Base-by-base conservation (phyloP, 306 rosid species). In the Vicia faba region DNA sequence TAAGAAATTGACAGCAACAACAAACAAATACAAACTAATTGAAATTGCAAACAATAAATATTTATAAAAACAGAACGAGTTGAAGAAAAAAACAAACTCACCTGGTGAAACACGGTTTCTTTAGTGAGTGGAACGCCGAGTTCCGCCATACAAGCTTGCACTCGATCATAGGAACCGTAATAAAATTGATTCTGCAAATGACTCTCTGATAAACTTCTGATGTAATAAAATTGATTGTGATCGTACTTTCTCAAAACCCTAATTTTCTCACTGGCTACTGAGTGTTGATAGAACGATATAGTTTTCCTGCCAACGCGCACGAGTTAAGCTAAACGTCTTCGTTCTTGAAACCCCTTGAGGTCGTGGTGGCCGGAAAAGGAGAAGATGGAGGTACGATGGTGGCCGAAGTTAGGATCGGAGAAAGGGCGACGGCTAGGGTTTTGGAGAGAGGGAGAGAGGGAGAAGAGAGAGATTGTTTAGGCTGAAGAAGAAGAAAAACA, bases 111-210 rank as follows among this genome's bases (percentile, higher is more conserved):
- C 33, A 97, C 99, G 75, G 74, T 81, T 80, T 95, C 91, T 75
- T 85, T 95, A 3, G 96, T 95, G 84, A 95, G 92, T 41, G 99
- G 99, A 54, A 95, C 97, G 26, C 99, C 99, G 83, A 95, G 97
- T 81, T 95, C 99, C 6, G 99, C 95, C 97, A 95, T 90, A 82
- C 99, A 95, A 5, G 99, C 99, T 16, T 95, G 99, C 82, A 95
- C 85, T 69, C 99, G 78, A 15, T 95, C 99, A 35, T 95, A 97
- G 59, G 99, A 95, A 35, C 99, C 99, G 75, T 95, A 95, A 95
- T 55, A 71, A 91, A 0, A 95, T 95, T n/a, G n/a, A 77, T 95
- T 95, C 80, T 95, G 99, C 54, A 95, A 46, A 61, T 95, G 99
- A 8, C 92, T 85, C 61, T 95, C 99, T 66, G 99, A 95, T n/a